Evolutionary conservation across 176 grass and related monocot genomes (phyloP), one percentile per base, ranked within the genome.

Genomic region (Phoenix roebelenii): DNA sequence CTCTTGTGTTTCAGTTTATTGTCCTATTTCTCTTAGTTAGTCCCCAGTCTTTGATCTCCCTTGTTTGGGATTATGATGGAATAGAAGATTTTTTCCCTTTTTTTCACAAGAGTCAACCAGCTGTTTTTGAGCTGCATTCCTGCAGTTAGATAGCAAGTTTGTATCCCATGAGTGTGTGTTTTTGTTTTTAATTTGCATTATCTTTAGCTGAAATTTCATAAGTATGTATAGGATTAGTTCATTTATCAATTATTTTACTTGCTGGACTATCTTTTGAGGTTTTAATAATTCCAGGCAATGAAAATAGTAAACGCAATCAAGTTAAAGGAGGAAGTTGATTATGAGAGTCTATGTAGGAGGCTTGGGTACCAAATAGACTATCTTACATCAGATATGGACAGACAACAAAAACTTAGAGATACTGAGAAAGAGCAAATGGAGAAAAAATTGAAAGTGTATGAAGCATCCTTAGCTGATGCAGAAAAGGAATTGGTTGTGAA

Each of bases 291-390:
- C 70, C 78, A 97, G 92, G 92, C 92, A 72, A 97, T 91, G 92
- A 97, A 91, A 88, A 65, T 97, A 78, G 78, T 91, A 7, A 97
- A 97, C 52, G 80, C 80, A 51, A 72, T 91, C 59, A 88, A 82
- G 69, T 57, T 97, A 60, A 97, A 80, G 76, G 92, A 97, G 79
- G 92, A 91, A 74, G 76, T 97, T 73, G 92, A 97, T 78, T 97
- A 85, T 16, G 92, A 91, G 72, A 82, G 28, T 74, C 74, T 97
- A 57, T 97, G 87, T 57, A 82, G 69, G 52, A 97, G 88, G 71
- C 73, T 91, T 63, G 87, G 91, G 68, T 48, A 50, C 70, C 80
- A 97, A 64, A 76, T 97, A 35, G 92, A 97, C 39, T 85, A 71
- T 80, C 81, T 97, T 66, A 97, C 92, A 49, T 80, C 92, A 75